A percentile compares a stretch with the other conserved stretches of the same genome.
Conservation (phyloP, 495 filamentous ascomycete species). For the Penicillium macrosclerotiorum region DNA sequence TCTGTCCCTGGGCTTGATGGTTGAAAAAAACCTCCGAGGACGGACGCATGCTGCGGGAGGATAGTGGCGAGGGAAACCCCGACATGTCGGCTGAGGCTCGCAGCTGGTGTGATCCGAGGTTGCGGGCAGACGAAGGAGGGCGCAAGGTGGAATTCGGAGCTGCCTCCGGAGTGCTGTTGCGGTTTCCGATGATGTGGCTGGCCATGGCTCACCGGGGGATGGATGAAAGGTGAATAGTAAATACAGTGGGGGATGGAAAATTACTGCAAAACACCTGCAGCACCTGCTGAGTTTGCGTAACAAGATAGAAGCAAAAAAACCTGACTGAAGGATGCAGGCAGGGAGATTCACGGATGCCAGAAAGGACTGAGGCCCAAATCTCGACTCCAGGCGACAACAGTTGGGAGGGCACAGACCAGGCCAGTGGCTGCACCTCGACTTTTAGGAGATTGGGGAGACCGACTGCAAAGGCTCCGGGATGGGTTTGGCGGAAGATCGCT, state of each 20-base stretch:
- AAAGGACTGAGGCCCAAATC: conserved; percentile 20
- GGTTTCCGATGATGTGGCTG: conserved; percentile 75
- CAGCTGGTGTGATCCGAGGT: conserved; percentile 77
- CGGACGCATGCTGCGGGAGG: conserved; percentile 80
- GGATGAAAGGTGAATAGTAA: conserved; percentile 32
- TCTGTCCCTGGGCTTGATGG: conserved; percentile 62
- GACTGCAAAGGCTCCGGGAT: conserved; percentile 15
- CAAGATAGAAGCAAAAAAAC: conserved; percentile 23
- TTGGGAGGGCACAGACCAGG: conserved; percentile 46
- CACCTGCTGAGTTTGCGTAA: conserved; percentile 79
- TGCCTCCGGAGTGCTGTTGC: conserved; percentile 96
- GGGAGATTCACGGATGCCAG: conserved; percentile 16
- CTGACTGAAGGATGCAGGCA: conserved; percentile 11
- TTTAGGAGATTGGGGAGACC: conserved; percentile 10
- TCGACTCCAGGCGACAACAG: conserved; percentile 33
- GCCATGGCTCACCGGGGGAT: conserved; percentile 36
- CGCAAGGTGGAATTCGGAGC: conserved; percentile 81
- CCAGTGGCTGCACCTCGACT: conserved; percentile 48
- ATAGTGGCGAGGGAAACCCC: conserved; percentile 72
- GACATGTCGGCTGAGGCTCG: conserved; percentile 98
- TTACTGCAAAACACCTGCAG: conserved; percentile 74
- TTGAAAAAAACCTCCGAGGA: conserved; percentile 91
- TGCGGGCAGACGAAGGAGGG: conserved; percentile 81
- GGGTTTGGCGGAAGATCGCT: no score
- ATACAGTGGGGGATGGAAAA: conserved; percentile 36